These are phyloP conservation scores for Artemisia tridentata DNA, from an alignment of 129 eudicot genomes.

Conservation along the genomic window DNA sequence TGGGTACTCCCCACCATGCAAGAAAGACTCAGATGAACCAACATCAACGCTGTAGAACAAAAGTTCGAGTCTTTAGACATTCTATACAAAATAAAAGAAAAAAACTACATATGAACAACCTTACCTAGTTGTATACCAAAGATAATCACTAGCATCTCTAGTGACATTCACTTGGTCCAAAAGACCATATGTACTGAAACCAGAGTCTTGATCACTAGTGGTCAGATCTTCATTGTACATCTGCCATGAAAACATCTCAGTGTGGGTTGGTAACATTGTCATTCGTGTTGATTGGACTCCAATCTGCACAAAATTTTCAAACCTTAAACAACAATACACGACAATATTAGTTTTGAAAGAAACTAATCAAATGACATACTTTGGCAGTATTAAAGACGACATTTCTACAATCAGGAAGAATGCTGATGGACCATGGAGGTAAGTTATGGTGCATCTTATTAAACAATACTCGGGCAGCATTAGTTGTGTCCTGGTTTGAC, in stretches of 20 bases:
- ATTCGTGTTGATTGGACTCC: conserved; percentile 86
- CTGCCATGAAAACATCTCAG: conserved; percentile 69
- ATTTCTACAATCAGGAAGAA: conserved; percentile 84
- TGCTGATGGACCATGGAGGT: conserved; percentile 95
- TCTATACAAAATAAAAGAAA: neutral
- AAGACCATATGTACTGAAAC: conserved; percentile 61
- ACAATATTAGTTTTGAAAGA: neutral
- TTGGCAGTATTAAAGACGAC: conserved; percentile 86
- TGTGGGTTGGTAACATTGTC: conserved; percentile 63
- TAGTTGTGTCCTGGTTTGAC: conserved; percentile 58
- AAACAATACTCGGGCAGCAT: conserved; percentile 61
- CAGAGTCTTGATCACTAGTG: conserved; percentile 50
- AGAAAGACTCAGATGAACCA: conserved; percentile 70
- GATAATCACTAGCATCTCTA: conserved; percentile 85
- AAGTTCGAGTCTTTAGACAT: conserved; percentile 8
- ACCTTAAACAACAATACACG: neutral
- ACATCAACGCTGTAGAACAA: conserved; percentile 56
- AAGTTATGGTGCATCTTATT: conserved; percentile 70
- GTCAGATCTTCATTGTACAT: conserved; percentile 76
- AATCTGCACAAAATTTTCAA: conserved; percentile 42
- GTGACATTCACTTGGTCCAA: conserved; percentile 93
- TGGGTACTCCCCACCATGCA: conserved; percentile 62
- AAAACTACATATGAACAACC: neutral
- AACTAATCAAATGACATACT: conserved; percentile 35
- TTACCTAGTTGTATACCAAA: conserved; percentile 88